A percentile compares a stretch with the other conserved stretches of the same genome.
Evolutionary conservation across 306 rosid species (phyloP).

Genomic region (Casuarina equisetifolia): DNA sequence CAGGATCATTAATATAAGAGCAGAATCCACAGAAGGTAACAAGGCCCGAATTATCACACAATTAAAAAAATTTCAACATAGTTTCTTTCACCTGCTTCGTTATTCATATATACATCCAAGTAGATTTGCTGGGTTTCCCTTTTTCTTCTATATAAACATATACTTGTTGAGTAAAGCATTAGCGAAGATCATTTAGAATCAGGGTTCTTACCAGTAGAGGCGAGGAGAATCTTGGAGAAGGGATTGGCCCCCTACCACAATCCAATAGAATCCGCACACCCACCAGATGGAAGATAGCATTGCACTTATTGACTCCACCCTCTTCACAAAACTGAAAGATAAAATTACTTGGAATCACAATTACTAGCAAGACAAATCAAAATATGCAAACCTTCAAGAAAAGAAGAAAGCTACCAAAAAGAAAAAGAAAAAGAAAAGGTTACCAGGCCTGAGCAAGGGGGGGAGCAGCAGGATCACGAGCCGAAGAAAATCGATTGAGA

Average conservation of each 20-base stretch:
- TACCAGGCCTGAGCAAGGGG: slow-evolving; percentile 30
- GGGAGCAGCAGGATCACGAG: slow-evolving; percentile 23
- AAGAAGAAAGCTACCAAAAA: neutral
- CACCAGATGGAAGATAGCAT: slow-evolving; percentile 77
- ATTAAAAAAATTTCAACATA: no score
- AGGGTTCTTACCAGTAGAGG: slow-evolving; percentile 64
- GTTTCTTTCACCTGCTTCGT: neutral
- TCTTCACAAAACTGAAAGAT: slow-evolving; percentile 57
- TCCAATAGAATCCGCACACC: slow-evolving; percentile 86
- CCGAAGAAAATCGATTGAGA: slow-evolving; percentile 23
- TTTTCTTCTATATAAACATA: no score
- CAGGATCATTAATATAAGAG: no score
- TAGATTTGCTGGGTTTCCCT: no score
- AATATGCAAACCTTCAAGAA: neutral
- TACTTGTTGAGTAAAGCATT: neutral
- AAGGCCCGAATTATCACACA: neutral
- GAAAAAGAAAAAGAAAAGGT: neutral
- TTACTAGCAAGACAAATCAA: neutral
- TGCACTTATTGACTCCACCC: slow-evolving; percentile 62
- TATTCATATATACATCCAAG: neutral
- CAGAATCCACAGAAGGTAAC: neutral
- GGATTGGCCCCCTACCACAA: slow-evolving; percentile 75
- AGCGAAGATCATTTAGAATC: slow-evolving; percentile 6
- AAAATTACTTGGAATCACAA: neutral
- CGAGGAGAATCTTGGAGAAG: slow-evolving; percentile 82